These are phyloP conservation scores for Nemania abortiva DNA, from an alignment of 2,329 filamentous ascomycete genomes.

Conservation along the genomic window DNA sequence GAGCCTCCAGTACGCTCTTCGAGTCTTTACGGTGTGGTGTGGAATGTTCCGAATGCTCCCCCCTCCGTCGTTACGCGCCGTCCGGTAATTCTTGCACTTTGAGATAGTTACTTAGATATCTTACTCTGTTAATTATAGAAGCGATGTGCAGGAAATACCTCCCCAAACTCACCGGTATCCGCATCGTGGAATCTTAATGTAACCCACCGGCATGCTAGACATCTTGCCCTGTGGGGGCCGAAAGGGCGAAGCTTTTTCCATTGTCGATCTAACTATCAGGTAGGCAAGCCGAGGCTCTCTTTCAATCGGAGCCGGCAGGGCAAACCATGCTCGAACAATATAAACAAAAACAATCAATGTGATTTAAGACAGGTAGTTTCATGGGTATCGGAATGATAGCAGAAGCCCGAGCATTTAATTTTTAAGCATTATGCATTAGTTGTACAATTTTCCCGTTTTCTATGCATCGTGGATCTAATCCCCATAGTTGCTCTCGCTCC, in stretches of 20 bases:
- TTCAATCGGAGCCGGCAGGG: background rate
- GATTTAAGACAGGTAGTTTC: background rate
- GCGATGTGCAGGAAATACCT: background rate
- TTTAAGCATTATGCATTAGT: too few species aligned
- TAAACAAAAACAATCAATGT: background rate
- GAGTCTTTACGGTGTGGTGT: too few species aligned
- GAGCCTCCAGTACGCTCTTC: background rate
- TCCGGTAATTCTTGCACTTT: background rate
- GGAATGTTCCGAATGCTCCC: too few species aligned
- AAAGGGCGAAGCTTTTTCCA: background rate
- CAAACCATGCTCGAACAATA: background rate
- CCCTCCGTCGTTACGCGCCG: background rate
- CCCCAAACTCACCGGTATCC: background rate
- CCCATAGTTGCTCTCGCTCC: slow-evolving; percentile 54
- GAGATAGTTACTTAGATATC: too few species aligned
- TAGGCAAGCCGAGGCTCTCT: background rate
- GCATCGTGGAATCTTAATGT: background rate
- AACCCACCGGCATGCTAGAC: background rate
- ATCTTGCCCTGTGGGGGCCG: background rate
- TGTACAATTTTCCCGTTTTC: background rate
- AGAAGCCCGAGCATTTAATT: slow-evolving; percentile 13
- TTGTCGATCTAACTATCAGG: background rate
- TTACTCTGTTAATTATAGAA: background rate
- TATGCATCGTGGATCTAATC: slow-evolving; percentile 34
- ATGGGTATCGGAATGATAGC: background rate